Percentiles rank a stretch among this genome's conserved stretches.
Evolutionary conservation across 345 rosid genomes (phyloP).

Genomic region (Mallotus nudiflorus): DNA sequence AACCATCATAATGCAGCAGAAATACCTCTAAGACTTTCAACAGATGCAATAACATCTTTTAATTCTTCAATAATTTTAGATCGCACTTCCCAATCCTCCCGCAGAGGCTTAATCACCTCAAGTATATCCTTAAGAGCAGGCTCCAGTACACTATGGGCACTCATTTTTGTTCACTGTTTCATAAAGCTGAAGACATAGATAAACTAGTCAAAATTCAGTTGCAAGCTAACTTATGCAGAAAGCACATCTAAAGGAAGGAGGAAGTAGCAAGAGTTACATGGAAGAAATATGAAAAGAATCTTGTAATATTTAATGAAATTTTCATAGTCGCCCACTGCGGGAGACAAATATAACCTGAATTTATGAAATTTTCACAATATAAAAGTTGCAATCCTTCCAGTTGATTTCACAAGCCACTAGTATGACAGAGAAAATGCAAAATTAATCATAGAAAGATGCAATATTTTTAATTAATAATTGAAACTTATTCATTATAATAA

Average conservation of each 20-base stretch:
- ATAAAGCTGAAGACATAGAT: constrained; percentile 21
- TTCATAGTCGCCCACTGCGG: neutral
- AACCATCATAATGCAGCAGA: constrained; percentile 15
- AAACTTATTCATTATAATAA: neutral
- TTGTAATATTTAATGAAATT: neutral
- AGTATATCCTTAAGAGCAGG: constrained; percentile 58
- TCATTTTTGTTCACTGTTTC: constrained; percentile 41
- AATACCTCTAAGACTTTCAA: constrained; percentile 79
- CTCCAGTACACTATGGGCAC: constrained; percentile 40
- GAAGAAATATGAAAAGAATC: neutral
- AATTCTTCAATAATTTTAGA: constrained; percentile 51
- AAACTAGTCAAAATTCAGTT: constrained; percentile 13
- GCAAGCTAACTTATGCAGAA: neutral
- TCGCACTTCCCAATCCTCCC: constrained; percentile 54
- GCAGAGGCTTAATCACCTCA: constrained; percentile 50
- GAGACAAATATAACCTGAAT: neutral
- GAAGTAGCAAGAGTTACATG: neutral
- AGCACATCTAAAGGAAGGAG: neutral
- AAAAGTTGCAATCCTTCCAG: neutral
- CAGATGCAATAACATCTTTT: constrained; percentile 47
- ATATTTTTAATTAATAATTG: neutral
- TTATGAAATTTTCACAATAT: constrained; percentile 8
- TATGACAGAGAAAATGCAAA: no score
- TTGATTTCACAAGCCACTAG: no score
- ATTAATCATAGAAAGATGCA: neutral